These are phyloP conservation scores for Clonostachys rhizophaga DNA, from an alignment of 2,329 filamentous ascomycete species.

Conservation along the genomic window DNA sequence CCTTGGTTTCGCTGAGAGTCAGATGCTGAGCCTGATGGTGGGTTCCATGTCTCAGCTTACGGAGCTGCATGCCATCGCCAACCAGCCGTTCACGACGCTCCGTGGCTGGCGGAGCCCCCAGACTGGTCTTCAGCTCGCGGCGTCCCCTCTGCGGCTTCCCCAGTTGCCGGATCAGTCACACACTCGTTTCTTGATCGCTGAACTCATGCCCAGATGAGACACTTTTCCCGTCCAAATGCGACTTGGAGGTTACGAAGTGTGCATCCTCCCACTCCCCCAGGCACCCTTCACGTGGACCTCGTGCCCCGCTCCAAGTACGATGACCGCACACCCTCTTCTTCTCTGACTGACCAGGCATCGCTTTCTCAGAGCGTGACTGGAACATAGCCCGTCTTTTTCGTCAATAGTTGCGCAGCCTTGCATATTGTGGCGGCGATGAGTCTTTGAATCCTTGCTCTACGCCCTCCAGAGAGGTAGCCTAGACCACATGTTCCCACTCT, in stretches of 20 bases:
- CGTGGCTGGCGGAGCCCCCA: no score
- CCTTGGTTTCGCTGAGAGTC: slow-evolving; percentile 10
- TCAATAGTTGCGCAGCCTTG: not conserved
- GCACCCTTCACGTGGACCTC: slow-evolving; percentile 12
- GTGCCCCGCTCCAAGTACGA: slow-evolving; percentile 9
- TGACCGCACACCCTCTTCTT: slow-evolving; percentile 10
- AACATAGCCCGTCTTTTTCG: not conserved
- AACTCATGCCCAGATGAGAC: no score
- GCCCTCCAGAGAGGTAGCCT: no score
- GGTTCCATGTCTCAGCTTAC: slow-evolving; percentile 18
- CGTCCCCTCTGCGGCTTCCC: no score
- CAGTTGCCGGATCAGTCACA: no score
- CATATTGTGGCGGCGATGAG: not conserved
- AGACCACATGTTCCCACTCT: no score
- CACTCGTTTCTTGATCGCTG: no score
- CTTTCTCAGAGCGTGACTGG: slow-evolving; percentile 3
- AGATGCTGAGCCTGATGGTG: slow-evolving; percentile 21
- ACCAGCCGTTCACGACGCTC: not conserved
- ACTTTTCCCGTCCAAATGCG: no score
- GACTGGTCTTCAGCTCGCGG: no score
- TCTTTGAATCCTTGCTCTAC: not conserved
- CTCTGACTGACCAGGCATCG: slow-evolving; percentile 15
- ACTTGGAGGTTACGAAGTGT: no score
- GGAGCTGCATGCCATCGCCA: not conserved
- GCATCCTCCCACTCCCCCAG: not conserved